Conservation (phyloP, 2,329 filamentous ascomycete species). For the Ophiostoma novo-ulmi region DNA sequence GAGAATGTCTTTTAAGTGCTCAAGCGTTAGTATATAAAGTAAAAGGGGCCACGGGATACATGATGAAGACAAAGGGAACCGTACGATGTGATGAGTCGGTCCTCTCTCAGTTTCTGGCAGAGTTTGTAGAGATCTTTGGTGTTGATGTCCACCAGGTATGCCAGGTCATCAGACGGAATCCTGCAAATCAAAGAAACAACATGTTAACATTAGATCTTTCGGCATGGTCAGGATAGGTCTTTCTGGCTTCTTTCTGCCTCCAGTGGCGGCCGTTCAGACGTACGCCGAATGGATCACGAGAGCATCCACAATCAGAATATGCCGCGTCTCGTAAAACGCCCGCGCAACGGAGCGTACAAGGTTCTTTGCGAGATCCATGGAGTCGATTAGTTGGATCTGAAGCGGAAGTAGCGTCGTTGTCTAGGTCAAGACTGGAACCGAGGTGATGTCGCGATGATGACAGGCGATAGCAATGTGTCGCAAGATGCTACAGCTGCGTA, state of each 20-base stretch:
- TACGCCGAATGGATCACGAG: constrained; percentile 76
- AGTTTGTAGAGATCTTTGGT: constrained; percentile 88
- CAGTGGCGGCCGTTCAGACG: constrained; percentile 35
- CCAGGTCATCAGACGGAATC: constrained; percentile 79
- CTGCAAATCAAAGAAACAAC: constrained; percentile 10
- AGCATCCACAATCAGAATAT: constrained; percentile 80
- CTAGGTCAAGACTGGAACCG: neutral
- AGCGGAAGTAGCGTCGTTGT: neutral
- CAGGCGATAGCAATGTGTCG: neutral
- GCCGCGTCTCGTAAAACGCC: constrained; percentile 79
- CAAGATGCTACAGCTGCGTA: neutral
- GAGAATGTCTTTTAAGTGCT: constrained; percentile 56
- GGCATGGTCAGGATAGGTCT: constrained; percentile 30
- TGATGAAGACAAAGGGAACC: constrained; percentile 20
- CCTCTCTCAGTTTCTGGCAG: constrained; percentile 77
- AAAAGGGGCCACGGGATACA: constrained; percentile 7
- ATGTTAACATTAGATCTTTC: constrained; percentile 36
- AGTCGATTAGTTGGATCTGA: neutral
- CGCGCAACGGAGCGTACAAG: constrained; percentile 82
- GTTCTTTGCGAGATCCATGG: constrained; percentile 58
- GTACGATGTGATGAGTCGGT: constrained; percentile 77
- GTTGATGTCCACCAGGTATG: constrained; percentile 81
- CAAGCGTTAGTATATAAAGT: neutral
- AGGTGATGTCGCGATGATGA: neutral
- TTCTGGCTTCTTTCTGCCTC: neutral